Evolutionary conservation across 2,329 filamentous ascomycete genomes (phyloP).

Genomic region (Pyricularia sp.): DNA sequence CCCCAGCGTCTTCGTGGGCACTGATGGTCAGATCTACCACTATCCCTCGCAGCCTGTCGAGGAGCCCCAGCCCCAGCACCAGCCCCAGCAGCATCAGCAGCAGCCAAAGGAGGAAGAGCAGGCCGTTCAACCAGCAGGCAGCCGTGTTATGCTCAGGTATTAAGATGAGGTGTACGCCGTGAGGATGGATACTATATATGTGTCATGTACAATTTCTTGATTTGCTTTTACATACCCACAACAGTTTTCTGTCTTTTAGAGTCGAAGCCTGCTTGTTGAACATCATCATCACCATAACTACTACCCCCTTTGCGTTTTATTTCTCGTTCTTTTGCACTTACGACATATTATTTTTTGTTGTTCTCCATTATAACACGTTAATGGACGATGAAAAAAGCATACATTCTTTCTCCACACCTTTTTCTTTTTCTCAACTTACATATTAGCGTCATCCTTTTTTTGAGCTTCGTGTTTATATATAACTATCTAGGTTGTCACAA

Average conservation of each 20-base stretch:
- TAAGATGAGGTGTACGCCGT: not conserved
- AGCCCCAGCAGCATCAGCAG: not conserved
- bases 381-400: not conserved
- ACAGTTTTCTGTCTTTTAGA: not conserved
- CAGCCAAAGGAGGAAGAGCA: not conserved
- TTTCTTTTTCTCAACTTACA: not conserved
- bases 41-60: not conserved
- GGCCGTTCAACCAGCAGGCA: not conserved
- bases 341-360: not conserved
- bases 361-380: not conserved
- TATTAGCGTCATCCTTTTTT: not conserved
- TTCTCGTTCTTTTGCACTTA: too few species aligned
- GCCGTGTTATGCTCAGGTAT: slow-evolving; percentile 4
- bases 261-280: not conserved
- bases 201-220: not conserved
- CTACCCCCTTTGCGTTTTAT: not conserved
- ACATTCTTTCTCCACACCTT: not conserved
- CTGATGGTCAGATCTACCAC: not conserved
- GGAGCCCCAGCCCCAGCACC: not conserved
- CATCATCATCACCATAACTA: not conserved
- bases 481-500: not conserved
- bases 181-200: not conserved
- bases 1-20: not conserved
- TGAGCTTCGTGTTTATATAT: not conserved
- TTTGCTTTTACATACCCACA: not conserved